Conservation (phyloP, 139 green algal genomes). For the Chlamydomonas sphaeroides region DNA sequence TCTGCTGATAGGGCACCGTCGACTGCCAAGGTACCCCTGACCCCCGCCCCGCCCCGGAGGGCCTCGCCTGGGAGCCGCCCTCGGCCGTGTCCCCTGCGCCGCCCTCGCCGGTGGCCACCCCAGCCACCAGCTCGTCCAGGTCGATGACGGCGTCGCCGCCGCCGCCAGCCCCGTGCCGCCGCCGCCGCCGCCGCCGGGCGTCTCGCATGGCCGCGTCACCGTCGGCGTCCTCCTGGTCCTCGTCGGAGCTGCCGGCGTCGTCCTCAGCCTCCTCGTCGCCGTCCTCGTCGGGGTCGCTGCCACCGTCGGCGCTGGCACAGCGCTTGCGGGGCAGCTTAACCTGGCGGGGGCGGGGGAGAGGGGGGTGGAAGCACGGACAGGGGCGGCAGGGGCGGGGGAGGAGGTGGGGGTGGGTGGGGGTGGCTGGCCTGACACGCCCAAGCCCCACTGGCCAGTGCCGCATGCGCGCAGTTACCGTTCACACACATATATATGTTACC, state of each 20-base stretch:
- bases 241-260: background rate
- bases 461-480: too few relatives aligned
- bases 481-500: too few relatives aligned
- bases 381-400: too few relatives aligned
- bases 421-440: too few relatives aligned
- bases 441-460: too few relatives aligned
- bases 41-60: too few relatives aligned
- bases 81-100: background rate
- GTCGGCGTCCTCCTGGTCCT: background rate
- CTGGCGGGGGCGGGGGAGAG: background rate
- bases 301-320: background rate
- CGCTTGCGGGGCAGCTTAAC: constrained; percentile 9
- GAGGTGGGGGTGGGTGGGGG: too few relatives aligned
- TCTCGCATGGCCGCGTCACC: background rate
- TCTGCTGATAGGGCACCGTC: too few relatives aligned
- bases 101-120: background rate
- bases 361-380: too few relatives aligned
- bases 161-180: too few relatives aligned
- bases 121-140: constrained; percentile 38
- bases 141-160: background rate
- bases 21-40: too few relatives aligned
- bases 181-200: background rate
- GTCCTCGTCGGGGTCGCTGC: background rate
- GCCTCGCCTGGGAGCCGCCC: background rate
- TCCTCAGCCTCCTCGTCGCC: background rate